A percentile compares a stretch with the other conserved stretches of the same genome.
These are phyloP conservation scores for Piromyces sp. DNA, from an alignment of 192 early-diverging fungal genomes.

Conservation along the genomic window DNA sequence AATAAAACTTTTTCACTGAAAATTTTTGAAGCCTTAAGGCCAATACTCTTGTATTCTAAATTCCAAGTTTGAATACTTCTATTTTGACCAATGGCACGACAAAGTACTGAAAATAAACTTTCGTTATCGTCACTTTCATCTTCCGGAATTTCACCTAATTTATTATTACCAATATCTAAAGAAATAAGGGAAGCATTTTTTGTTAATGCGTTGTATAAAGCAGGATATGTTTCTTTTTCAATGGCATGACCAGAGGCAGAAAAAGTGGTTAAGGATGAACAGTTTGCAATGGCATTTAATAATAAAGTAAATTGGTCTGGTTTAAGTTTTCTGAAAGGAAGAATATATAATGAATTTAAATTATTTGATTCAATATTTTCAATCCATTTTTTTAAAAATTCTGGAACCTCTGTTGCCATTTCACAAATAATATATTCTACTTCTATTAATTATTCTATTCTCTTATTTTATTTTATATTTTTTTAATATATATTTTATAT, in stretches of 20 bases:
- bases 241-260: neutral
- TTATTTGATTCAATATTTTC: neutral
- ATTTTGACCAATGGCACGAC: neutral
- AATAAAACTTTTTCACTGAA: neutral
- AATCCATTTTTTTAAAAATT: neutral
- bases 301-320: neutral
- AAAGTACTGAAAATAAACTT: neutral
- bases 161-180: neutral
- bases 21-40: neutral
- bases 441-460: too few species aligned
- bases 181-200: neutral
- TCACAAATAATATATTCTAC: too few species aligned
- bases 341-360: neutral
- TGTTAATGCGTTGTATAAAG: neutral
- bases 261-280: neutral
- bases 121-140: neutral
- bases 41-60: neutral
- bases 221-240: neutral
- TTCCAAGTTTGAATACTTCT: neutral
- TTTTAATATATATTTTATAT: too few species aligned
- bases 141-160: neutral
- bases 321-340: neutral
- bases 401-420: neutral
- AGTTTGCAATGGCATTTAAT: neutral
- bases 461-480: too few species aligned